Evolutionary conservation across 192 early-diverging fungal genomes (phyloP), one percentile per base, ranked within the genome.

Genomic region (Umbelopsis ramanniana): DNA sequence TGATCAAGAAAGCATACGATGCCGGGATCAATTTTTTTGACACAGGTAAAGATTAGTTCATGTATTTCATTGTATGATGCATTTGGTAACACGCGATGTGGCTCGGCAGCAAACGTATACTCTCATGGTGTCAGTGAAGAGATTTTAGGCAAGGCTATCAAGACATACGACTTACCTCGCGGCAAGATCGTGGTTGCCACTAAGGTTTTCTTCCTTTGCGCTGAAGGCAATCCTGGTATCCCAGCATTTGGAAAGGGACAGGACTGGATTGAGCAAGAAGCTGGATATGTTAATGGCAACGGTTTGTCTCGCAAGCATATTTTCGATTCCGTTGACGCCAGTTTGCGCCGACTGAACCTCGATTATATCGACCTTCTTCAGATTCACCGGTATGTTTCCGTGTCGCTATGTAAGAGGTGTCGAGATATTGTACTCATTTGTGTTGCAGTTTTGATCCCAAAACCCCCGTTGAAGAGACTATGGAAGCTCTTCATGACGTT

Each of bases 221-320:
- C 78, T 80, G 87, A 82, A 11, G 84, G 81, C 11, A 43, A 70
- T 38, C 24, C 43, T 14, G 38, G 53, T 17, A 38, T 72, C 21
- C 21, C 23, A 19, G 60, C 50, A n/a, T 19, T 60, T 22, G 37
- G 21, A 12, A 53, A 45, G 54, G n/a, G 29, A 21, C 69, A 63
- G 48, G 68, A 69, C 29, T 48, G 37, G 22, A 38, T 66, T n/a
- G 52, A 53, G 60, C 29, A 53, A 12, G 40, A 66, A 29, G 48
- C 35, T 19, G 38, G 54, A 19, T 60, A 52, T 45, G 74, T 76
- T 4, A 95, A 95, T 81, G 89, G 89, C 46, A 82, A 81, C 46
- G 94, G 94, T 8, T 78, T 95, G 22, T 93, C 91, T 2, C 85
- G 93, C 48, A 95, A 95, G 70, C 92, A 95, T 76, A 89, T 95